Base-by-base conservation (phyloP, 2,329 filamentous ascomycete species). In the Cladosporium sp. region DNA sequence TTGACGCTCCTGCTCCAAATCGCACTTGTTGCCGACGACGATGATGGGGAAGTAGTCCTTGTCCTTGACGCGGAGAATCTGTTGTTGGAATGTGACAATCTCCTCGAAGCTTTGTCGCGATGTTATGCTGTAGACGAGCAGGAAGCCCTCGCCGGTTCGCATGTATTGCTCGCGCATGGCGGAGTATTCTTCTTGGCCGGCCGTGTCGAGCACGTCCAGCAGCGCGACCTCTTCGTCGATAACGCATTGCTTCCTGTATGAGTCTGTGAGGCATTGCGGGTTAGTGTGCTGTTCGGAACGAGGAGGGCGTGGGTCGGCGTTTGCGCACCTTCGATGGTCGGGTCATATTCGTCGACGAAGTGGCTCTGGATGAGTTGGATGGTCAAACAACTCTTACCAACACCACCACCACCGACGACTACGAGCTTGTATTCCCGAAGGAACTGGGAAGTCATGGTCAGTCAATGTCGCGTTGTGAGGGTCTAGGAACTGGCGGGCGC, bases 31-130 rank as follows among this genome's bases (percentile, higher is more conserved):
- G 62, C 90, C 93, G 36, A 97, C 93, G 39, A 98, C 88, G 52
- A 97, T 95, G 78, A 98, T 97, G 62, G 93, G 93, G 78, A 98
- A 98, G 72, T 96, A 95, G 74, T 98, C 93, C 82, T 95, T 97
- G 77, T 97, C 93, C 80, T 98, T 98, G 64, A 98, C 93, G 62
- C 93, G 79, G 61, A 98, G 78, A 68, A 98, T 98, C 74, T 98
- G 93, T 78, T 97, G 91, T 73, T 97, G 91, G 75, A 97, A 97
- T 42, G 90, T 95, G 73, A 90, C 86, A 71, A 98, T 97, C 76
- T 98, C 93, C 69, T 98, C 92, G 66, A 96, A 97, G 65, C 88
- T 95, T 73, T 96, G 91, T 66, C 91, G 83, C 66, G 92, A 96
- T 50, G 88, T 96, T 76, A 98, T 98, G 60, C 91, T 95, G 79